Conservation (phyloP, 2,329 filamentous ascomycete species). For the Xylaria sp. region DNA sequence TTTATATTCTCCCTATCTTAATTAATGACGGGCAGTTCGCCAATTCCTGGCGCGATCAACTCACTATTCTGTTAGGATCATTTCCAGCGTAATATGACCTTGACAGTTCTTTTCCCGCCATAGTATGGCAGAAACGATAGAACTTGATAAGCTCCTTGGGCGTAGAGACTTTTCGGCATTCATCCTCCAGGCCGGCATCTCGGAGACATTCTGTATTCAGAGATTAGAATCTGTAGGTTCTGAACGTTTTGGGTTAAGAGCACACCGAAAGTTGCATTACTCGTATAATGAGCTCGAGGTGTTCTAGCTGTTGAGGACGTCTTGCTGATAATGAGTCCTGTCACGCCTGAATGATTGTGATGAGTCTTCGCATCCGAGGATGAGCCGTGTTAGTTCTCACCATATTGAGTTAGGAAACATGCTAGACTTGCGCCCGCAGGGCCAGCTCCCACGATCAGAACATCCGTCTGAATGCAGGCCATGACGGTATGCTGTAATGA, state of each 20-base stretch:
- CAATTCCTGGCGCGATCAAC: neutral
- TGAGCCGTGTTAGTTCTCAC: constrained; percentile 7
- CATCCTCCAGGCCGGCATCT: constrained; percentile 28
- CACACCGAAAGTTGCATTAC: constrained; percentile 33
- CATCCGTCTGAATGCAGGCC: constrained; percentile 32
- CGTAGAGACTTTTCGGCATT: constrained; percentile 25
- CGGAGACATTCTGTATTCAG: constrained; percentile 31
- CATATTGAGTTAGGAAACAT: constrained; percentile 31
- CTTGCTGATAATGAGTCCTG: constrained; percentile 35
- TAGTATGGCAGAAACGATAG: constrained; percentile 33
- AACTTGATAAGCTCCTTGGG: constrained; percentile 33
- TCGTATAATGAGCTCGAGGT: constrained; percentile 34
- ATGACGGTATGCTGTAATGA: constrained; percentile 11
- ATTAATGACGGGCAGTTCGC: neutral
- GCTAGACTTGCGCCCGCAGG: constrained; percentile 34
- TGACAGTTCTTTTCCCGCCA: constrained; percentile 34
- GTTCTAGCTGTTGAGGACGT: constrained; percentile 32
- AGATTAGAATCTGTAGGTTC: constrained; percentile 7
- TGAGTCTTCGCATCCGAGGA: constrained; percentile 10
- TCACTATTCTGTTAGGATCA: constrained; percentile 27
- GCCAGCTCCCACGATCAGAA: constrained; percentile 36
- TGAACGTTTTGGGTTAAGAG: neutral
- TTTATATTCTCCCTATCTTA: constrained; percentile 33
- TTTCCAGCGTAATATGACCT: constrained; percentile 32
- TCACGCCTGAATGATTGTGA: constrained; percentile 19